These are phyloP conservation scores for Gleditsia sinensis DNA, from an alignment of 306 rosid species.

Conservation along the genomic window DNA sequence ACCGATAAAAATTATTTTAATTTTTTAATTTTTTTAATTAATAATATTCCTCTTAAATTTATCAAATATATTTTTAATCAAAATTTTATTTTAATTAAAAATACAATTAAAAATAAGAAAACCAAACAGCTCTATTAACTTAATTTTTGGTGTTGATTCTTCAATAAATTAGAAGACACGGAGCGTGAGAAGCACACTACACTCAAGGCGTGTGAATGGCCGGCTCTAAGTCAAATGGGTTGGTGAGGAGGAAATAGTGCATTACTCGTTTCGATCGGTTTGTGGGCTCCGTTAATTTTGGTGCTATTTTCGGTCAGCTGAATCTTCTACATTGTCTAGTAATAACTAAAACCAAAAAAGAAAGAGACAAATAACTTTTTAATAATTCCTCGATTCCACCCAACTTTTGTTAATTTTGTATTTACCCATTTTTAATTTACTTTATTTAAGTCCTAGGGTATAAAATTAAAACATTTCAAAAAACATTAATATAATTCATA, in stretches of 20 bases:
- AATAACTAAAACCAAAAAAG: not conserved
- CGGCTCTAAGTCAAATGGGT: slow-evolving; percentile 13
- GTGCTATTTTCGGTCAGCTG: not conserved
- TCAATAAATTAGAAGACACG: no score
- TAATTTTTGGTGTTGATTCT: no score
- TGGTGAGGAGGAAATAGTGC: not conserved
- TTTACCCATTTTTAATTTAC: not conserved
- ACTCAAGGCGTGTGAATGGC: not conserved
- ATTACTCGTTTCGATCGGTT: not conserved
- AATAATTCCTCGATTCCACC: not conserved
- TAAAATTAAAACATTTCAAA: no score
- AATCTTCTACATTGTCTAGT: slow-evolving; percentile 11
- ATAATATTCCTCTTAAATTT: no score
- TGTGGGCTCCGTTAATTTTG: slow-evolving; percentile 39
- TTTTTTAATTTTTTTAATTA: no score
- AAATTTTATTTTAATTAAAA: no score
- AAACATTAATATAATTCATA: no score
- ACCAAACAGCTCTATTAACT: no score
- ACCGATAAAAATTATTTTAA: no score
- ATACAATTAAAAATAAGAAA: no score
- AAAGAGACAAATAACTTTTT: not conserved
- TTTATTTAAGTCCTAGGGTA: no score
- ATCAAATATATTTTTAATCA: no score
- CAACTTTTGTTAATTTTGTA: not conserved
- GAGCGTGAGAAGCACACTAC: not conserved